Evolutionary conservation across 2,329 filamentous ascomycete genomes (phyloP).

Genomic region (Rutstroemia sp.): DNA sequence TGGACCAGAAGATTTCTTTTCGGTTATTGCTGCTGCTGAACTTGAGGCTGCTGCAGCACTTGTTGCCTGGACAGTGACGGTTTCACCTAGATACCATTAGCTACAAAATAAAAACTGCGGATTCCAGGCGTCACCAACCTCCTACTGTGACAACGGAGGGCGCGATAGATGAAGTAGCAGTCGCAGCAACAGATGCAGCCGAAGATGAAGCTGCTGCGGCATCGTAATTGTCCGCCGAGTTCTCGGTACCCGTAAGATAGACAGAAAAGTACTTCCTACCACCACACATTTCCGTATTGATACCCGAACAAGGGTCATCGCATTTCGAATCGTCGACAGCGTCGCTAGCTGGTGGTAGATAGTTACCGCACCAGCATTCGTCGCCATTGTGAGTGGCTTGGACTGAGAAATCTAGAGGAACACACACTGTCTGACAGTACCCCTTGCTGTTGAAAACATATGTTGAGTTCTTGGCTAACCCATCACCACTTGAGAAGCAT

Average conservation of each 20-base stretch:
- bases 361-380: constrained; percentile 28
- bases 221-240: constrained; percentile 13
- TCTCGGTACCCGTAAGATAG: constrained; percentile 22
- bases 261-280: constrained; percentile 21
- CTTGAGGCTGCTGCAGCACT: constrained; percentile 8
- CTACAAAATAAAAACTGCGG: background rate
- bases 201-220: constrained; percentile 10
- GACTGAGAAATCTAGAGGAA: constrained; percentile 12
- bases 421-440: constrained; percentile 22
- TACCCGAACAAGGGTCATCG: constrained; percentile 24
- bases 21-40: constrained; percentile 7
- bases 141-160: constrained; percentile 26
- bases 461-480: constrained; percentile 22
- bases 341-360: constrained; percentile 20
- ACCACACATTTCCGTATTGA: constrained; percentile 25
- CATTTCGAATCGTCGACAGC: constrained; percentile 19
- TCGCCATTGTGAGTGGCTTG: constrained; percentile 21
- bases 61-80: constrained; percentile 25
- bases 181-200: constrained; percentile 5
- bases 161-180: constrained; percentile 15
- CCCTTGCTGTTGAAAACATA: constrained; percentile 24
- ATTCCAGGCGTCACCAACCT: background rate
- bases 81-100: constrained; percentile 15
- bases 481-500: constrained; percentile 23
- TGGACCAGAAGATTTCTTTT: constrained; percentile 7